Conservation (phyloP, 1,284 basidiomycete species). For the Abortiporus biennis region DNA sequence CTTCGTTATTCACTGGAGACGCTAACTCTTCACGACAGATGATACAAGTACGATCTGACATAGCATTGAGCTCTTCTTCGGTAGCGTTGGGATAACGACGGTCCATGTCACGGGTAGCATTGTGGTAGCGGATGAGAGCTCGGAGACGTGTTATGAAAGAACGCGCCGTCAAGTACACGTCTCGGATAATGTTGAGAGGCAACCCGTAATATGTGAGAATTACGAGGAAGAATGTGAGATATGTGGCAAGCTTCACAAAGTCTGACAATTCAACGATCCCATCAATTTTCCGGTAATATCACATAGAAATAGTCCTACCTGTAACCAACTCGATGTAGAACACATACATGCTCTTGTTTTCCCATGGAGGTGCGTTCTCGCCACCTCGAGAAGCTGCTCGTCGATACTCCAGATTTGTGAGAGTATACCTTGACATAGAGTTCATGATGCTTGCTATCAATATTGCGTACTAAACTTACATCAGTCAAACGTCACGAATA, state of each 20-base stretch:
- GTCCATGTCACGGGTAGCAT: conserved; percentile 97
- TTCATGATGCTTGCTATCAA: conserved; percentile 79
- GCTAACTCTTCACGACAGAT: conserved; percentile 99
- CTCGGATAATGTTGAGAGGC: conserved; percentile 93
- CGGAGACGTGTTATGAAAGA: conserved; percentile 86
- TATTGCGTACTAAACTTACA: conserved; percentile 72
- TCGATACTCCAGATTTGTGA: conserved; percentile 79
- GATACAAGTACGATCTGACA: conserved; percentile 92
- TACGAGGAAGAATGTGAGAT: conserved; percentile 88
- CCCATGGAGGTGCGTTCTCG: conserved; percentile 90
- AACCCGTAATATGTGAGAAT: conserved; percentile 94
- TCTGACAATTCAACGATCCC: conserved; percentile 45
- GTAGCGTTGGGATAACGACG: conserved; percentile 93
- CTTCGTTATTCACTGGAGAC: conserved; percentile 21
- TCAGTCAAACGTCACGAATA: conserved; percentile 8
- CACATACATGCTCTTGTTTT: conserved; percentile 95
- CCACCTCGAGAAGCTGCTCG: conserved; percentile 72
- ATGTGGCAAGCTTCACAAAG: conserved; percentile 89
- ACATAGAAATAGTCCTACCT: conserved; percentile 40
- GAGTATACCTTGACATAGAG: conserved; percentile 79
- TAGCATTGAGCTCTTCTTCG: conserved; percentile 71
- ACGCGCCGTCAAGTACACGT: conserved; percentile 92
- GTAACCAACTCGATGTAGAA: conserved; percentile 95
- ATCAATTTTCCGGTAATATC: no score
- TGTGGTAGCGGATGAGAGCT: conserved; percentile 87